Percentiles rank a stretch among this genome's conserved stretches.
Conservation (phyloP, 2,329 filamentous ascomycete genomes). For the Phialophora verrucosa region DNA sequence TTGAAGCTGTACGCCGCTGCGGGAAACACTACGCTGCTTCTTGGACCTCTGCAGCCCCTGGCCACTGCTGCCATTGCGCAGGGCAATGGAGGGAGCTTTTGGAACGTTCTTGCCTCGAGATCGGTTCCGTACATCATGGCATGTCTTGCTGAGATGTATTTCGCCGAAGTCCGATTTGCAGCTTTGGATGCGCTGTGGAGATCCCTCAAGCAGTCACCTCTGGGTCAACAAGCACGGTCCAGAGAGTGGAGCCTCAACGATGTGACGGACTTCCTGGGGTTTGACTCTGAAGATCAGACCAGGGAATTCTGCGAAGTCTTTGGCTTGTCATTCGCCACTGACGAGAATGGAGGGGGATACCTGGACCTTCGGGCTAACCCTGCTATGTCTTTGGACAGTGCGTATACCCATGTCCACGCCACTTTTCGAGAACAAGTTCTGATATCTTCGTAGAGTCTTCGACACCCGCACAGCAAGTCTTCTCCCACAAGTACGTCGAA, state of each 20-base stretch:
- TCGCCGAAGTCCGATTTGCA: constrained; percentile 63
- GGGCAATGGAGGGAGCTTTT: constrained; percentile 64
- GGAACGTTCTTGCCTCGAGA: constrained; percentile 60
- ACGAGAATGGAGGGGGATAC: constrained; percentile 54
- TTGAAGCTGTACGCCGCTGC: constrained; percentile 63
- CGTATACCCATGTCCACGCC: constrained; percentile 40
- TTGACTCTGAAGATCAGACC: constrained; percentile 62
- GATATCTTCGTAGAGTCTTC: constrained; percentile 35
- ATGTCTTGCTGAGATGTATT: constrained; percentile 68
- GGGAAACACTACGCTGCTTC: constrained; percentile 58
- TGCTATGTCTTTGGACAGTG: constrained; percentile 56
- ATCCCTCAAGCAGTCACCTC: constrained; percentile 55
- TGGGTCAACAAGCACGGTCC: constrained; percentile 56
- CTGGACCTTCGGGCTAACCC: constrained; percentile 56
- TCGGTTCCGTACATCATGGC: constrained; percentile 67
- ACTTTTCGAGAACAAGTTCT: constrained; percentile 39
- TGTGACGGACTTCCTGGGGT: constrained; percentile 58
- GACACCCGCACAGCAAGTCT: constrained; percentile 53
- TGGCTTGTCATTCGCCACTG: constrained; percentile 57
- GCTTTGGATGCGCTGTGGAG: constrained; percentile 62
- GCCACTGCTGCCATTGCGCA: constrained; percentile 61
- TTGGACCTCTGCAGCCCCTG: constrained; percentile 58
- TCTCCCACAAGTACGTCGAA: constrained; percentile 62
- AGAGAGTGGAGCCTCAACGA: constrained; percentile 63
- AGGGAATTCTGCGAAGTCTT: constrained; percentile 60